A percentile compares a stretch with the other conserved stretches of the same genome.
These are phyloP conservation scores for Mortierella sp. DNA, from an alignment of 371 early-diverging fungal genomes.

Conservation along the genomic window DNA sequence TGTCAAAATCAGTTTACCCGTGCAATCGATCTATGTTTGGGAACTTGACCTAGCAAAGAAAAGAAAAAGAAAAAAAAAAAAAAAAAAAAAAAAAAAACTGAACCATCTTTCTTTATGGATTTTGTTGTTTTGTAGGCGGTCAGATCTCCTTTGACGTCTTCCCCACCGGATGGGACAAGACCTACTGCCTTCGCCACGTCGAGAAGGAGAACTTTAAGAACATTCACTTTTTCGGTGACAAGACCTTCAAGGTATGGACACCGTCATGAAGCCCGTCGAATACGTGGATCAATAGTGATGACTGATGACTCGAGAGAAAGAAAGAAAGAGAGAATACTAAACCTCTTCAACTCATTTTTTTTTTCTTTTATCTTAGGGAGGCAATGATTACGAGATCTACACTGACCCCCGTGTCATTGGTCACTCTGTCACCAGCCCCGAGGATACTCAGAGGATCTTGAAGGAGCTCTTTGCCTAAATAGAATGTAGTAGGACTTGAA, in stretches of 20 bases:
- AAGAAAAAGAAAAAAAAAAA: too few relatives aligned
- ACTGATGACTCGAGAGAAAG: not conserved
- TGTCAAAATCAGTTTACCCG: too few relatives aligned
- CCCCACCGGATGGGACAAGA: slow-evolving; percentile 99
- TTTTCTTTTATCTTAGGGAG: slow-evolving; percentile 73
- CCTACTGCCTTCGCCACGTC: slow-evolving; percentile 97
- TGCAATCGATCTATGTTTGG: not conserved
- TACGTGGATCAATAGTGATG: not conserved
- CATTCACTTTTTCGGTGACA: slow-evolving; percentile 99
- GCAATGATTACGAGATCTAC: slow-evolving; percentile 99
- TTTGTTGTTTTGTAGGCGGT: slow-evolving; percentile 67
- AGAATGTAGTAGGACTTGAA: too few relatives aligned
- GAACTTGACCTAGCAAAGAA: too few relatives aligned
- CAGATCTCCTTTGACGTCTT: slow-evolving; percentile 99
- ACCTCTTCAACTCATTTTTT: not conserved
- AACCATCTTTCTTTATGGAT: not conserved
- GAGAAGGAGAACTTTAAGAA: slow-evolving; percentile 87
- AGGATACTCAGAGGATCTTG: slow-evolving; percentile 91
- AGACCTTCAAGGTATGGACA: slow-evolving; percentile 79
- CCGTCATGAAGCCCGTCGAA: not conserved
- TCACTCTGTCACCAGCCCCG: slow-evolving; percentile 90
- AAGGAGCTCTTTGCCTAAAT: slow-evolving; percentile 80
- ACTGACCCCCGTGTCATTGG: slow-evolving; percentile 86
- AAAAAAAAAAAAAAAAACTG: not conserved
- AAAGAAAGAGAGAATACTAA: not conserved